Base-by-base conservation (phyloP, 2,329 filamentous ascomycete species). In the Cytospora chrysosperma region DNA sequence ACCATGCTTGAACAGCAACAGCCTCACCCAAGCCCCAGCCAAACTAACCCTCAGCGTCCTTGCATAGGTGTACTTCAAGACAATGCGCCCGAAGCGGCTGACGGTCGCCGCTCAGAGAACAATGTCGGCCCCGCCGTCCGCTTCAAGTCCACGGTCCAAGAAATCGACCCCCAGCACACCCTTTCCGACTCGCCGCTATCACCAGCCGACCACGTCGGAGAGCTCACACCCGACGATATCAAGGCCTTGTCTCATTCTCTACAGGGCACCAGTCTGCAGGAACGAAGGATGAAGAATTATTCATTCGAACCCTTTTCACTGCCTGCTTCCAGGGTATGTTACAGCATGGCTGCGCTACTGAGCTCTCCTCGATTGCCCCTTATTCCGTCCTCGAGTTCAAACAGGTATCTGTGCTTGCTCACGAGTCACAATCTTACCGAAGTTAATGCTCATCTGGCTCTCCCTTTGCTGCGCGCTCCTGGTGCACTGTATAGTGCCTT, bases 301-400 rank as follows among this genome's bases (percentile, higher is more conserved):
- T 88, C 90, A 51, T 98, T 93, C 72, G 93, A 97, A 74, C 89
- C 94, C 37, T 88, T 97, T 67, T 98, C 95, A 40, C 82, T 98
- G 59, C 94, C 95, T 43, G 83, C 86, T 34, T 94, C 92, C 53
- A 85, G 91, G 77, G 92, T 94, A 87, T 77, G 89, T 84, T 32
- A 43, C 62, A 62, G 56, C 30, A n/a, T 32, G 34, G 15, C 13
- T 27, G 43, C 27, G 59, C 56, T 60, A 56, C 56, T 60, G 56
- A 63, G 26, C 34, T 63, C 7, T n/a, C 34, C 24, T 43, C 58
- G 67, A 43, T 64, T 21, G 24, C n/a, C 12, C 40, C 26, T 40
- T 34, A 19, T 8, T 7, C 37, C 34, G 21, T 56, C 56, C n/a
- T 28, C 47, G 37, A 43, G 50, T 56, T 56, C 56, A 13, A n/a